These are phyloP conservation scores for Phytopythium kandeliae DNA, from an alignment of 352 stramenopile species.

Conservation along the genomic window DNA sequence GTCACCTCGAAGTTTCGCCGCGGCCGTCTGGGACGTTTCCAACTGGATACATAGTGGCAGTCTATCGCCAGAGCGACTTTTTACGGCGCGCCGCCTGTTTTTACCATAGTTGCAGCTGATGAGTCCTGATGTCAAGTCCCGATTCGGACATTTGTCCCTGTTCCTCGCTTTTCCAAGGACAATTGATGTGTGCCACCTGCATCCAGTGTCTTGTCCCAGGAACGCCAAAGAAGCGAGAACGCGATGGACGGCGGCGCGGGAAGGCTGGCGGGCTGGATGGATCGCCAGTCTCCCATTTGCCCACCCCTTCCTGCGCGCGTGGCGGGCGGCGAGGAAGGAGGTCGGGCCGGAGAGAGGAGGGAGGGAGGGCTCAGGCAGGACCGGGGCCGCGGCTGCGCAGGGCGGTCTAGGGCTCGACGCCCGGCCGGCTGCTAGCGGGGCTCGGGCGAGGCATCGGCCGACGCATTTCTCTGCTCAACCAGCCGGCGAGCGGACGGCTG, in stretches of 20 bases:
- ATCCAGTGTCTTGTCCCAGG: too few species aligned
- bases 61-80: neutral
- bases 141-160: neutral
- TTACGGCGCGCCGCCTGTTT: slow-evolving; percentile 1
- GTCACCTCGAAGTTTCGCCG: slow-evolving; percentile 6
- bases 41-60: neutral
- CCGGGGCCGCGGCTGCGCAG: neutral
- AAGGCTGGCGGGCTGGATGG: neutral
- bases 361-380: neutral
- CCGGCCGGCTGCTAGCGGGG: neutral
- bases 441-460: neutral
- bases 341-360: neutral
- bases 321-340: slow-evolving; percentile 1
- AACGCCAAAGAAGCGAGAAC: neutral
- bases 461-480: slow-evolving; percentile 1
- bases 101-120: slow-evolving; percentile 1
- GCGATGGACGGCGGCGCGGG: neutral
- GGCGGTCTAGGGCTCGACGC: neutral
- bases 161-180: too few species aligned
- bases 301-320: neutral
- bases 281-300: slow-evolving; percentile 3
- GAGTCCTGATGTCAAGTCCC: neutral
- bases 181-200: neutral
- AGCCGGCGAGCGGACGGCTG: too few species aligned
- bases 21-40: too few species aligned